phyloP scores from a whole-genome alignment of 371 early-diverging fungal genomes.

The Umbelopsis sp. region DNA sequence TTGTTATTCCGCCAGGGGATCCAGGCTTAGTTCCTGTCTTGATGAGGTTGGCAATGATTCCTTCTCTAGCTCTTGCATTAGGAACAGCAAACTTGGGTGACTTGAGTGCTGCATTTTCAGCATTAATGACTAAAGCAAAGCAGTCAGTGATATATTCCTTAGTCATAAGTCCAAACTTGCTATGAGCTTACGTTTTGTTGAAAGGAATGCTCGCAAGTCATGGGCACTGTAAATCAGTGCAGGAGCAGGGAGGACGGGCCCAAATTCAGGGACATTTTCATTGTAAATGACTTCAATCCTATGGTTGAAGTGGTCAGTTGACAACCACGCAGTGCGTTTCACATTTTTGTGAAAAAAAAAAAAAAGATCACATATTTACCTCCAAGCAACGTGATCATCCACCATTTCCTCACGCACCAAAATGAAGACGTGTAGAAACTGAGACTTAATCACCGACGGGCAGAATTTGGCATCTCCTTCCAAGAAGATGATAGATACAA shows the following conservation, averaged over 20 bases:
- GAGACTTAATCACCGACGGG: slow-evolving; percentile 65
- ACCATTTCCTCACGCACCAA: slow-evolving; percentile 55
- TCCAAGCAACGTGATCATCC: slow-evolving; percentile 44
- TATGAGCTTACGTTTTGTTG: slow-evolving; percentile 57
- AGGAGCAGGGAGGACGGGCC: slow-evolving; percentile 68
- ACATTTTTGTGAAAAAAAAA: not conserved
- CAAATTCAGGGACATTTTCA: slow-evolving; percentile 64
- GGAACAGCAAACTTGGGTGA: slow-evolving; percentile 63
- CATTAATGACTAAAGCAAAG: slow-evolving; percentile 62
- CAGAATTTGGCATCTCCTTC: slow-evolving; percentile 62
- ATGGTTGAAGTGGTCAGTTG: slow-evolving; percentile 21
- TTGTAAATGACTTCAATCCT: slow-evolving; percentile 58
- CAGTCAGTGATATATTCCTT: not conserved
- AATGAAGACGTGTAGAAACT: slow-evolving; percentile 77
- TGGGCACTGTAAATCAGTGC: slow-evolving; percentile 54
- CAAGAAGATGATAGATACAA: slow-evolving; percentile 74
- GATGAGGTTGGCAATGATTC: slow-evolving; percentile 46
- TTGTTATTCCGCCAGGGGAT: slow-evolving; percentile 23
- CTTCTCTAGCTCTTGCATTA: slow-evolving; percentile 52
- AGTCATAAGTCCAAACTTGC: not conserved
- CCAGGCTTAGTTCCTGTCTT: slow-evolving; percentile 35
- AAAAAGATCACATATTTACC: slow-evolving; percentile 24
- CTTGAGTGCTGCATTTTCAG: slow-evolving; percentile 74
- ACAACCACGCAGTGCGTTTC: not conserved
- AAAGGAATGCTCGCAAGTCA: slow-evolving; percentile 59